These are phyloP conservation scores for Diplosphaera chodatii DNA, from an alignment of 139 green algal species.

Conservation along the genomic window DNA sequence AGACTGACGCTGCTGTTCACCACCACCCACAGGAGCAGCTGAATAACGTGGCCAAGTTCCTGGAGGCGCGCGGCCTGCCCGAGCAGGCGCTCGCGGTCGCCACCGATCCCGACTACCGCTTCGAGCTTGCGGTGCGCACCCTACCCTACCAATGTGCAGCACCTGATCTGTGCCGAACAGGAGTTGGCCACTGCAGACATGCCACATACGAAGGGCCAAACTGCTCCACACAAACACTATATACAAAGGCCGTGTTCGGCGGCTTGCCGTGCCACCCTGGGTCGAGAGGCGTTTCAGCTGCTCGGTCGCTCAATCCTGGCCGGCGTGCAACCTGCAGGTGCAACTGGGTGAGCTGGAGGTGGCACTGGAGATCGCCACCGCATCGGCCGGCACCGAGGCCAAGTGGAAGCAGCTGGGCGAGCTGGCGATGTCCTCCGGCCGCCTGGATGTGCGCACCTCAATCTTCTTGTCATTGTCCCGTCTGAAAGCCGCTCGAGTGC, in stretches of 20 bases:
- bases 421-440: slow-evolving; percentile 67
- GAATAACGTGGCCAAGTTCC: slow-evolving; percentile 86
- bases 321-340: slow-evolving; percentile 45
- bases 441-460: slow-evolving; percentile 17
- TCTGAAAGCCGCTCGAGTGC: too few relatives aligned
- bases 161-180: too few relatives aligned
- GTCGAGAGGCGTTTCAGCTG: too few relatives aligned
- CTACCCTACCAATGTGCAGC: too few relatives aligned
- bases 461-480: background rate
- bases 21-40: slow-evolving; percentile 48
- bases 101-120: slow-evolving; percentile 88
- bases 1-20: background rate
- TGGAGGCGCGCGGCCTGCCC: slow-evolving; percentile 81
- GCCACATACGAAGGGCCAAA: too few relatives aligned
- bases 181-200: too few relatives aligned
- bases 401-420: slow-evolving; percentile 96
- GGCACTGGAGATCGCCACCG: slow-evolving; percentile 70
- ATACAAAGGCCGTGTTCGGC: slow-evolving; percentile 1
- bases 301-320: too few relatives aligned
- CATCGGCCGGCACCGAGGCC: slow-evolving; percentile 51
- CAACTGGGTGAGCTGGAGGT: slow-evolving; percentile 79
- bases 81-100: slow-evolving; percentile 85
- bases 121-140: slow-evolving; percentile 69
- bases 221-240: too few relatives aligned
- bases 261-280: background rate